Evolutionary conservation across 1,139 yeast species (phyloP).

Genomic region (Pneumocystis oryctolagi): DNA sequence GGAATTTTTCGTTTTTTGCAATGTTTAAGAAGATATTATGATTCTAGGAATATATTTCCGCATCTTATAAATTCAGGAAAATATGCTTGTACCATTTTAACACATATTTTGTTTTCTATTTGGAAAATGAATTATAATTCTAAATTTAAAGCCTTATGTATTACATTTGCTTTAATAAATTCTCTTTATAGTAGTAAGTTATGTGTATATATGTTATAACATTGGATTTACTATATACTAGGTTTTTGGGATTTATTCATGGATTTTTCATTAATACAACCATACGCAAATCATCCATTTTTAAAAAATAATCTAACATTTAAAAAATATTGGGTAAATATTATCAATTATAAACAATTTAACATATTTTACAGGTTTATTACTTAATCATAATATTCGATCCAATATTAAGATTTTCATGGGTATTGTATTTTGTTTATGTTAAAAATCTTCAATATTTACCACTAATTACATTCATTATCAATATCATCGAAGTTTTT

Average conservation of each 20-base stretch:
- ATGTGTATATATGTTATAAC: neutral
- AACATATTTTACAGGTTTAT: conserved; percentile 29
- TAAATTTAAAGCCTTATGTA: conserved; percentile 42
- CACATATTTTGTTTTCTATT: conserved; percentile 61
- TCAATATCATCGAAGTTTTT: conserved; percentile 66
- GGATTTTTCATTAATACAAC: conserved; percentile 87
- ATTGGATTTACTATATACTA: neutral
- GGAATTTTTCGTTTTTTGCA: conserved; percentile 83
- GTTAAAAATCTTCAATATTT: conserved; percentile 69
- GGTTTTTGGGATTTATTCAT: conserved; percentile 72
- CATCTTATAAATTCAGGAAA: conserved; percentile 85
- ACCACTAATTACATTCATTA: conserved; percentile 72
- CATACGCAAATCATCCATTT: conserved; percentile 39
- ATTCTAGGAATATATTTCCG: conserved; percentile 92
- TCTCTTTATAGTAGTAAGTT: conserved; percentile 41
- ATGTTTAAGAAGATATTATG: conserved; percentile 79
- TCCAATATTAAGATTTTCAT: conserved; percentile 64
- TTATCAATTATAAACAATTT: neutral
- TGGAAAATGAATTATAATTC: conserved; percentile 48
- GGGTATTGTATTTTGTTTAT: conserved; percentile 70
- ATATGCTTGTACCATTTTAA: conserved; percentile 49
- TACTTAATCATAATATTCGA: conserved; percentile 62
- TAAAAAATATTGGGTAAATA: conserved; percentile 29
- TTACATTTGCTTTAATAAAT: conserved; percentile 59
- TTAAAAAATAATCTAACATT: conserved; percentile 24